Evolutionary conservation across 2,329 filamentous ascomycete genomes (phyloP).

Genomic region (Scedosporium apiospermum): DNA sequence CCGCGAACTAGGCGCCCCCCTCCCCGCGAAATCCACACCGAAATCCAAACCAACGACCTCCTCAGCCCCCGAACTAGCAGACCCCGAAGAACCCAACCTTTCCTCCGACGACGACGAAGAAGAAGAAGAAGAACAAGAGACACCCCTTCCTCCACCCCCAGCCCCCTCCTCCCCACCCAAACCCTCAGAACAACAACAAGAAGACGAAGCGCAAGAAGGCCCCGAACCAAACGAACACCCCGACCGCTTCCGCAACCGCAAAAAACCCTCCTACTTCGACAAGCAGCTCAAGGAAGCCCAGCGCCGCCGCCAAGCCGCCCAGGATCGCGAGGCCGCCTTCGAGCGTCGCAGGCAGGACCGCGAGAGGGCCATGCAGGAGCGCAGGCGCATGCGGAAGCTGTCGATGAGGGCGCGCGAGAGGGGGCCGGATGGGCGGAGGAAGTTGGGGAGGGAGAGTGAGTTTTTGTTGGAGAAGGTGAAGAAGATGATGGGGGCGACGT

Average conservation of each 20-base stretch:
- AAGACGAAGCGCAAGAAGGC: background rate
- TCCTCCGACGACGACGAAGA: background rate
- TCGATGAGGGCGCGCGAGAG: conserved; percentile 67
- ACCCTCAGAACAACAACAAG: background rate
- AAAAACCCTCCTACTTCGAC: conserved; percentile 36
- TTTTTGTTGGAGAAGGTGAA: conserved; percentile 71
- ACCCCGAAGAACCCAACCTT: conserved; percentile 1
- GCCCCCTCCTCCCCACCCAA: background rate
- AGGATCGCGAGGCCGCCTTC: conserved; percentile 31
- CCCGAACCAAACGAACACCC: background rate
- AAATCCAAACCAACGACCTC: background rate
- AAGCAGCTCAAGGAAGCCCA: conserved; percentile 44
- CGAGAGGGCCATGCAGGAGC: conserved; percentile 54
- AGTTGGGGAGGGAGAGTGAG: conserved; percentile 71
- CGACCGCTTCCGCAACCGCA: background rate
- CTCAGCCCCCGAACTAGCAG: background rate
- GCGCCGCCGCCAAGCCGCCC: conserved; percentile 25
- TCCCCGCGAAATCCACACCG: background rate
- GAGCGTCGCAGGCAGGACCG: conserved; percentile 50
- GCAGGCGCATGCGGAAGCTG: conserved; percentile 53
- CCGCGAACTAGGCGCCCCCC: conserved; percentile 15
- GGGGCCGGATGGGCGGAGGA: conserved; percentile 58
- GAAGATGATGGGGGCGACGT: conserved; percentile 45
- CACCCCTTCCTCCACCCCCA: background rate
- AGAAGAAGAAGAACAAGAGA: background rate